Evolutionary conservation across 805 yeast genomes (phyloP), one percentile per base, ranked within the genome.

Genomic region (Brettanomyces naardenensis): DNA sequence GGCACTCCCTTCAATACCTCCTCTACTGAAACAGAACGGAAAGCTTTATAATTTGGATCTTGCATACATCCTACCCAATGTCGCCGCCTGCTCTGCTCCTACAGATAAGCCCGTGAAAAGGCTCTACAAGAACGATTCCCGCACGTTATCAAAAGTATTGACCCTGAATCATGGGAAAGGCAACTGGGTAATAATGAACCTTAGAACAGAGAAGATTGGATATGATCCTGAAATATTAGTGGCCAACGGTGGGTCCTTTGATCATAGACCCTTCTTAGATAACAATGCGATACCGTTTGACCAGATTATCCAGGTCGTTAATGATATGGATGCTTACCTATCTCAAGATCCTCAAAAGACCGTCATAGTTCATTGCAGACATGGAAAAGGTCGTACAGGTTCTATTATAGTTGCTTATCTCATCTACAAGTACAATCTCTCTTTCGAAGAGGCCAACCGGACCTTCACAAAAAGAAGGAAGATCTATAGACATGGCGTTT

Each of bases 341-440:
- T 32, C 44, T 1, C 46, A 55, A 17, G 47, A 59, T 1, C 41
- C 58, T 0, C 67, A 71, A 39, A 35, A 44, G 17, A 52, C 45
- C 5, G 77, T 81, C 3, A 88, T 84, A 0, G 56, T 90, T 6
- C 97, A 90, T 54, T 90, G 97, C 54, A 78, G 82, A 51, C 84
- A 85, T 45, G 97, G 97, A 0, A 88, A 87, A 58, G 97, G 97
- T 1, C 64, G 97, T 20, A 80, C 95, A 0, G 97, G 97, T 0
- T 69, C 88, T 2, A 59, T 86, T 1, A 72, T 73, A 5, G 75
- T 84, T 42, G 85, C 88, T 0, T 82, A 76, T 51, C 56, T 89
- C 44, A 79, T 88, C 73, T 66, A 65, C 36, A 53, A 58, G 36
- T 54, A 59, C 2, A 35, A 33, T 2, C 38, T 65, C 38, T 43